Conservation (phyloP, 2,329 filamentous ascomycete species). For the Fusarium sp. region DNA sequence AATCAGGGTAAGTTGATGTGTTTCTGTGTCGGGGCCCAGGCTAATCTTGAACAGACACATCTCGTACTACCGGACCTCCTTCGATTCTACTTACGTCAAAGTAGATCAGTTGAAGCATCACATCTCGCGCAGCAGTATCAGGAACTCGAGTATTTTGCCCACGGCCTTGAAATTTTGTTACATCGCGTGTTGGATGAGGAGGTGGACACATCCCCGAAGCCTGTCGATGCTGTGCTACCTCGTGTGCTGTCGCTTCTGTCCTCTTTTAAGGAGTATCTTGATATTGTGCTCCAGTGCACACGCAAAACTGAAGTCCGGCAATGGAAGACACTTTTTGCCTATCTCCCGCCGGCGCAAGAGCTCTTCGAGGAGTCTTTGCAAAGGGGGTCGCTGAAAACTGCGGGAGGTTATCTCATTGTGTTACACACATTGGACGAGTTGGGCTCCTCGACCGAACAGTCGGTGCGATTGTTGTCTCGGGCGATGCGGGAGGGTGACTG, state of each 20-base stretch:
- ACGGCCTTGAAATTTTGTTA: constrained; percentile 91
- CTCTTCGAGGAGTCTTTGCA: constrained; percentile 94
- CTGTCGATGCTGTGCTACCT: constrained; percentile 76
- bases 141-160: constrained; percentile 90
- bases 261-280: constrained; percentile 88
- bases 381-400: constrained; percentile 90
- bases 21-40: neutral
- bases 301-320: constrained; percentile 96
- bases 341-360: constrained; percentile 90
- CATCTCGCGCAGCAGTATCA: constrained; percentile 89
- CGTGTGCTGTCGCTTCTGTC: constrained; percentile 76
- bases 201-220: constrained; percentile 79
- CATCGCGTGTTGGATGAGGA: constrained; percentile 96
- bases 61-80: constrained; percentile 93
- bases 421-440: constrained; percentile 86
- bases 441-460: constrained; percentile 79
- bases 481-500: constrained; percentile 91
- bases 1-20: constrained; percentile 77
- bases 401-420: constrained; percentile 95
- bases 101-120: constrained; percentile 85
- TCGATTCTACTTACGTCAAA: constrained; percentile 81
- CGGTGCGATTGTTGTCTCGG: constrained; percentile 83
- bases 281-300: constrained; percentile 96
- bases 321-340: constrained; percentile 93
- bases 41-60: constrained; percentile 75